Conservation (phyloP, 2,329 filamentous ascomycete species). For the Botrytis porri region DNA sequence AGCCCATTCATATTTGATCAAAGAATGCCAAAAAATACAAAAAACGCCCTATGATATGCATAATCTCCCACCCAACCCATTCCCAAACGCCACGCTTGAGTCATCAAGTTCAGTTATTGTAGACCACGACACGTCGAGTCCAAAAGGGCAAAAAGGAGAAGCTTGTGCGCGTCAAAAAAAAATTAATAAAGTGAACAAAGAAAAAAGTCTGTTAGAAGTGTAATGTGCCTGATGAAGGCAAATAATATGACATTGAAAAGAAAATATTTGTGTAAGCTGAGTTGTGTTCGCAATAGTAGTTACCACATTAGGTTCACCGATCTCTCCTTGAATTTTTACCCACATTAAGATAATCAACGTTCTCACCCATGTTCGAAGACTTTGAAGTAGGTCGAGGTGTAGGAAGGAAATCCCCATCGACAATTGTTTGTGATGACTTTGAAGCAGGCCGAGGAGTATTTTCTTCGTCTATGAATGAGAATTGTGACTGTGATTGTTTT, state of each 20-base stretch:
- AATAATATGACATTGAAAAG: conserved; percentile 19
- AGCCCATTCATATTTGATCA: background rate
- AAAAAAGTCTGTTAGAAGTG: conserved; percentile 4
- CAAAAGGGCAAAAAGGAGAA: background rate
- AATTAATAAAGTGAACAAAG: conserved; percentile 7
- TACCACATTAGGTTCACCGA: background rate
- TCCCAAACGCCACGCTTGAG: conserved; percentile 17
- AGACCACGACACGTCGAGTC: background rate
- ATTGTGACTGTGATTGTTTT: conserved; percentile 25
- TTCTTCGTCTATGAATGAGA: conserved; percentile 15
- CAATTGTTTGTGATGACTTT: background rate
- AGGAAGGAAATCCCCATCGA: background rate
- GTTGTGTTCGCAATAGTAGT: background rate
- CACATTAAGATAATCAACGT: background rate
- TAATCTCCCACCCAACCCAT: background rate
- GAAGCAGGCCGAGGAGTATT: conserved; percentile 8
- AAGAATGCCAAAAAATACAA: background rate
- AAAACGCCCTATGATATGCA: conserved; percentile 16
- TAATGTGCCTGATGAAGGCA: conserved; percentile 10
- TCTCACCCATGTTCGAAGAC: background rate
- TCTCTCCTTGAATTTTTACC: background rate
- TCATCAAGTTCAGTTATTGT: conserved; percentile 9
- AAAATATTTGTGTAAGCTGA: background rate
- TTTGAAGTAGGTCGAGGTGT: conserved; percentile 12
- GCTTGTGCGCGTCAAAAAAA: background rate